These are phyloP conservation scores for Suillus brevipes DNA, from an alignment of 768 basidiomycete genomes.

Conservation along the genomic window DNA sequence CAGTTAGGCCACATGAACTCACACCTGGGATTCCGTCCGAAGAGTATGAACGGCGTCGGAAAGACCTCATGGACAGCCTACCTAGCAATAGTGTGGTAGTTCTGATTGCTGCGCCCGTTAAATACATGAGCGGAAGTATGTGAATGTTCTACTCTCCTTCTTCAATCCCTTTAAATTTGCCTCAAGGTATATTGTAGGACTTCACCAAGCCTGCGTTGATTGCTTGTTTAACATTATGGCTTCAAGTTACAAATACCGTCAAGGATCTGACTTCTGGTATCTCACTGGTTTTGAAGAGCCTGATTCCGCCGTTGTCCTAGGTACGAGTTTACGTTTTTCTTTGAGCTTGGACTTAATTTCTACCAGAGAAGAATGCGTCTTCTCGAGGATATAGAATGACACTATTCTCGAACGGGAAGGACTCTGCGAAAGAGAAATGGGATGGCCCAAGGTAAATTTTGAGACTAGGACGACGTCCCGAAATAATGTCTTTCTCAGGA, in stretches of 20 bases:
- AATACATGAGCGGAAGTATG: constrained; percentile 84
- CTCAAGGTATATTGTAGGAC: constrained; percentile 74
- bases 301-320: constrained; percentile 83
- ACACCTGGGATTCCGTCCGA: constrained; percentile 77
- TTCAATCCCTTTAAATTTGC: constrained; percentile 14
- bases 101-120: constrained; percentile 73
- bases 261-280: constrained; percentile 93
- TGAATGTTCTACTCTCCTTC: constrained; percentile 21
- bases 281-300: constrained; percentile 95
- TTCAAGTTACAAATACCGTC: constrained; percentile 89
- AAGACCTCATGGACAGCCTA: constrained; percentile 68
- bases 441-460: constrained; percentile 71
- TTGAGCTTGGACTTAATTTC: constrained; percentile 9
- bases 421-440: constrained; percentile 84
- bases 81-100: constrained; percentile 76
- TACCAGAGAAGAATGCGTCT: constrained; percentile 65
- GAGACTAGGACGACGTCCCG: background rate
- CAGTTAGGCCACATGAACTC: constrained; percentile 64
- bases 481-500: constrained; percentile 39
- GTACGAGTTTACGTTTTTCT: constrained; percentile 37
- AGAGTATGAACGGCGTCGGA: constrained; percentile 78
- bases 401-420: constrained; percentile 76
- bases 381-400: constrained; percentile 84
- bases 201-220: constrained; percentile 1
- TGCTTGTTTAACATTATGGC: constrained; percentile 13